Base-by-base conservation (phyloP, 768 basidiomycete genomes). In the Amanita molliuscula region DNA sequence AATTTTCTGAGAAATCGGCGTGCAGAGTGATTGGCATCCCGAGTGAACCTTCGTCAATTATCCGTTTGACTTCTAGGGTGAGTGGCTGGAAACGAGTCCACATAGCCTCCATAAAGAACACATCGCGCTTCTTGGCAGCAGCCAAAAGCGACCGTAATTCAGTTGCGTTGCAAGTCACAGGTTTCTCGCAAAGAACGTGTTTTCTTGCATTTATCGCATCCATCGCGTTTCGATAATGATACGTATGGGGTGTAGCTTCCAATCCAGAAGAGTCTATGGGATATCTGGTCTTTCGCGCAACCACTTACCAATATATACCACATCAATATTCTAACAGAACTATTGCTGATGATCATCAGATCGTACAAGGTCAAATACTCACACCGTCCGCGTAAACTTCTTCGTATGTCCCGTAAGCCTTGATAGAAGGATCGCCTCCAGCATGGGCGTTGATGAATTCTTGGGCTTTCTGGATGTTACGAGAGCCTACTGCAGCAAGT, bases 61-160 rank as follows among this genome's bases (percentile, higher is more conserved):
- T 65, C 53, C 72, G 71, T 64, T 83, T 82, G 47, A 89, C 68
- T 53, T 84, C 85, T 15, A 70, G 59, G 8, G 72, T 68, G 52
- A 87, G 73, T 10, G 86, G 85, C 51, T 85, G 82, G 70, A 88
- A 89, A 31, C 86, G 74, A 31, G 89, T 90, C 88, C 89, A 91
- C 65, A 91, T 71, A 0, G 86, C 89, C 66, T 94, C 92, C 90
- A 94, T 93, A 58, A 94, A 78, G 71, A 94, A 94, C 1, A 91
- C 74, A 15, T 81, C 77, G 57, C 83, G 70, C 61, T 88, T 78
- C 62, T 84, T 85, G 2, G 92, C 89, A 16, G 88, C 74, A 8
- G 67, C 67, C 16, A 91, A 68, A 20, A 95, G 74, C 41, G 81
- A 77, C n/a, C 78, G 75, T 18, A 90, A 71, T 60, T 94, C 89